Evolutionary conservation across 1,284 basidiomycete genomes (phyloP), one percentile per base, ranked within the genome.

Genomic region (Veloporphyrellus conicus): DNA sequence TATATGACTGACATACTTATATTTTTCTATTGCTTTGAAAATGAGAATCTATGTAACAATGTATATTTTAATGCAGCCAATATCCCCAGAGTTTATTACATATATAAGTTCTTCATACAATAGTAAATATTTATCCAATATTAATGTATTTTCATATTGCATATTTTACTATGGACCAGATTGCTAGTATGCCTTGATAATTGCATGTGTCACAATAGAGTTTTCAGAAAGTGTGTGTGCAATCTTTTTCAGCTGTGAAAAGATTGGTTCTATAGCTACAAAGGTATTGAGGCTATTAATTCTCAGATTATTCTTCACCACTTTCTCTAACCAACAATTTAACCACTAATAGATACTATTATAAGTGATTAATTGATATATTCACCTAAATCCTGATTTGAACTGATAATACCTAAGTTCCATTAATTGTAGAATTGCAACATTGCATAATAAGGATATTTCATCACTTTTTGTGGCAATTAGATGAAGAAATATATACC

Each of bases 401-500:
- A 18, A 4, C 1, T 9, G 20, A 19, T 54, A 18, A 25, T 50
- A 0, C 25, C 16, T 0, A n/a, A 34, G 51, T 23, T 55, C 43
- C 4, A 7, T 22, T 15, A 43, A 49, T 0, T 20, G 2, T 0
- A 49, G 20, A 2, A n/a, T 11, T n/a, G 12, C 36, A 4, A 55
- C 14, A 20, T 55, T 41, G 3, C 23, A 1, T 39, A 55, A 49
- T 1, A 56, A 42, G 19, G 44, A 29, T 2, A 38, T 58, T 3
- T 46, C 36, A 38, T 62, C 49, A 1, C 43, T 11, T 0, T n/a
- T 36, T 1, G 32, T 38, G 0, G 14, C 16, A 1, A 32, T 43
- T 10, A 50, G 50, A 3, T 50, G 23, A 4, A 63, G 25, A 14
- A 56, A 58, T 20, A 47, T 54, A 2, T 44, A 34, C 59, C 63